Base-by-base conservation (phyloP, 192 early-diverging fungal species). In the Coemansia erecta region DNA sequence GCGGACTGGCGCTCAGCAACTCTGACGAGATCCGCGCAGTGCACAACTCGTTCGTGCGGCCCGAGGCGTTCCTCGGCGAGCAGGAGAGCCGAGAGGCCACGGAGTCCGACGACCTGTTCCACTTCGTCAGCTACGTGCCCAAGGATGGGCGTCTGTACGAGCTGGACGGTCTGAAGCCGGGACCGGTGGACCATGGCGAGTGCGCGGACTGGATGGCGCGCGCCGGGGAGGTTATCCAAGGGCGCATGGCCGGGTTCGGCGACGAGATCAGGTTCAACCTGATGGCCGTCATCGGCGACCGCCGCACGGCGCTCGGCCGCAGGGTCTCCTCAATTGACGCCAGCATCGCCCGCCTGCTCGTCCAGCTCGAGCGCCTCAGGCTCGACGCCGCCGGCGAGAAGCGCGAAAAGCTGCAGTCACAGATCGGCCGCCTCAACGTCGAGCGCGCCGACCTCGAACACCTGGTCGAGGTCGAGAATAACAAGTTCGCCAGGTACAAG, bases 21-120 rank as follows among this genome's bases (percentile, higher is more conserved):
- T 85, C 85, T 49, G 91, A 92, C 35, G 59, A 84, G 21, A 84
- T 93, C 60, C 85, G 91, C 14, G 58, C 73, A 2, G 89, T 88
- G 11, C 90, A 92, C 73, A 92, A 92, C 53, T 85, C 85, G n/a
- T 92, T 92, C 74, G 84, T 86, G 15, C 82, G 88, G 8, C 81
- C 87, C 2, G 90, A 92, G 64, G 82, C 88, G 3, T 92, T 92
- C 57, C 68, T 91, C 13, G 84, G 86, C 26, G 89, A 92, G 35
- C 80, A 81, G 55, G 1, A 3, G 1, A 14, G 66, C 8, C 81
- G 83, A 17, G 69, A 81, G 8, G 66, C 57, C 10, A 73, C 75
- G 0, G 74, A 83, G 48, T 85, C 87, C 41, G 85, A 91, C 48
- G 90, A 92, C 47, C 52, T 89, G 23, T 92, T 88, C 53, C 90